phyloP scores from a whole-genome alignment of 345 rosid genomes.

The Salix exigua region DNA sequence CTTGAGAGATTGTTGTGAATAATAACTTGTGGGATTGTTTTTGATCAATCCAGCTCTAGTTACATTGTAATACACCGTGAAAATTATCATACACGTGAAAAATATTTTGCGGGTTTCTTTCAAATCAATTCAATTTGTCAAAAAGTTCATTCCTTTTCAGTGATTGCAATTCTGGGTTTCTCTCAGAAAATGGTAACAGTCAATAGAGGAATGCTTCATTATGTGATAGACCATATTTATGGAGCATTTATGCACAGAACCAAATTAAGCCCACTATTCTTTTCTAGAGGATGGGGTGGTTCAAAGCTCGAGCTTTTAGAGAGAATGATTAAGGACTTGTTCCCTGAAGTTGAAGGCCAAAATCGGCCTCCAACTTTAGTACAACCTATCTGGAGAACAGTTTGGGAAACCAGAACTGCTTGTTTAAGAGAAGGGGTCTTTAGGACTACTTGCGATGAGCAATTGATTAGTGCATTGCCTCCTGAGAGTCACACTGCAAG shows the following conservation, averaged over 20 bases:
- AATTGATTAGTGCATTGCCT: constrained; percentile 73
- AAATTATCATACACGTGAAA: not conserved
- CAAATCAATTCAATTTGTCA: not conserved
- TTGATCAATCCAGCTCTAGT: not conserved
- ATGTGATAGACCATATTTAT: constrained; percentile 78
- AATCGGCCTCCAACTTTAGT: constrained; percentile 71
- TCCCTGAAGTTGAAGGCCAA: constrained; percentile 64
- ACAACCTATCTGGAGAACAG: constrained; percentile 78
- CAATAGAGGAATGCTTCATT: constrained; percentile 87
- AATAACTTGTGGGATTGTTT: not conserved
- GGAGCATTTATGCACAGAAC: constrained; percentile 92
- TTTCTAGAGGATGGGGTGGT: constrained; percentile 97
- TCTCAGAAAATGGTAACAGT: constrained; percentile 57
- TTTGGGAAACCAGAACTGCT: constrained; percentile 80
- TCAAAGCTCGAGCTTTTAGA: constrained; percentile 79
- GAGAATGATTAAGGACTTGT: constrained; percentile 63
- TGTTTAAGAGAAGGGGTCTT: constrained; percentile 82
- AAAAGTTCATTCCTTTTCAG: not conserved
- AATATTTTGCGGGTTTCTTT: constrained; percentile 16
- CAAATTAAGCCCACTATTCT: constrained; percentile 74
- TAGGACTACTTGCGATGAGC: constrained; percentile 76
- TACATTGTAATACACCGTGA: not conserved
- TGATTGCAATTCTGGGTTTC: constrained; percentile 11
- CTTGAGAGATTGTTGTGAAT: not conserved
- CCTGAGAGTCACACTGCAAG: constrained; percentile 81